Evolutionary conservation across 805 yeast species (phyloP).

Genomic region (Nakazawaea ambrosiae): DNA sequence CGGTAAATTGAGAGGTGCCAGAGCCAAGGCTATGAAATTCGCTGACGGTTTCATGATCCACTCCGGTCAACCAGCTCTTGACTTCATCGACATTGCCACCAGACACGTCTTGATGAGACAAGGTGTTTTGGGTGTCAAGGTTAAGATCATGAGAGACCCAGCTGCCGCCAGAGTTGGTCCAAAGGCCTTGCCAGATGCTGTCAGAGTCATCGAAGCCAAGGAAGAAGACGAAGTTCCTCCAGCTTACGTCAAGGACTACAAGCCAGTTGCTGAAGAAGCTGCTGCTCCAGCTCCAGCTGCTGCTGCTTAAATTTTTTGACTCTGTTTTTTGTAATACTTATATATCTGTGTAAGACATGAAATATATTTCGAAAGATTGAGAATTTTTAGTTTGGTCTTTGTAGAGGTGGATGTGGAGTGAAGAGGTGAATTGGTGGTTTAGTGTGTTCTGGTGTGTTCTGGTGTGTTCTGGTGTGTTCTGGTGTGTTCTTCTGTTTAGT

Average conservation of each 20-base stretch:
- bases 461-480: no score
- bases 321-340: background rate
- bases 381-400: no score
- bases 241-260: conserved; percentile 80
- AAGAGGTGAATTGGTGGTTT: no score
- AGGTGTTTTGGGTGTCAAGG: conserved; percentile 99
- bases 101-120: conserved; percentile 99
- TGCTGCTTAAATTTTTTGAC: background rate
- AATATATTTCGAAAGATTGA: background rate
- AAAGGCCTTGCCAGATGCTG: conserved; percentile 92
- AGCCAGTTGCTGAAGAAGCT: conserved; percentile 31
- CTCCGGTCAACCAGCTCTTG: conserved; percentile 99
- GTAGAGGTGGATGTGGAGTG: no score
- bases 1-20: conserved; percentile 99
- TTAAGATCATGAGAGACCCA: conserved; percentile 99
- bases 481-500: no score
- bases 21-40: conserved; percentile 99
- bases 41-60: conserved; percentile 99
- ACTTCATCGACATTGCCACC: conserved; percentile 97
- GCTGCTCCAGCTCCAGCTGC: conserved; percentile 13
- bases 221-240: conserved; percentile 78
- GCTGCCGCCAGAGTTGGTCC: conserved; percentile 80
- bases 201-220: conserved; percentile 88
- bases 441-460: no score
- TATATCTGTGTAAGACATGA: background rate